phyloP scores from a whole-genome alignment of 805 yeast species.

The Candida caryicola region DNA sequence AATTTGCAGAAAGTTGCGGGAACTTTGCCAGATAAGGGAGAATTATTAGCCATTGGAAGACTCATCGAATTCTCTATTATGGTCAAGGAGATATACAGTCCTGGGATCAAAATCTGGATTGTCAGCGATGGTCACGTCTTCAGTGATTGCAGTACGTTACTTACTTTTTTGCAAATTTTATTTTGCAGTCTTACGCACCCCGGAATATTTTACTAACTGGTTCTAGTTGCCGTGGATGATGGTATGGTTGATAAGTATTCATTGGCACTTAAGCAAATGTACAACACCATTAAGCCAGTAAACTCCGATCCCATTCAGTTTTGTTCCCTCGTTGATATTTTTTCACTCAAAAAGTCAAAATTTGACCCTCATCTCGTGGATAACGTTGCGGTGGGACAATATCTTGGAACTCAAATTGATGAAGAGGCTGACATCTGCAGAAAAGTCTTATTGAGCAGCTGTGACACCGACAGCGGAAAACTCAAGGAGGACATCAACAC shows the following conservation, averaged over 20 bases:
- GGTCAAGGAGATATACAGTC: conserved; percentile 43
- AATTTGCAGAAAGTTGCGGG: conserved; percentile 51
- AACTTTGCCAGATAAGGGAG: conserved; percentile 52
- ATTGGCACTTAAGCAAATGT: conserved; percentile 41
- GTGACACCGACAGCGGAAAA: conserved; percentile 39
- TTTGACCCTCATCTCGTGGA: conserved; percentile 16
- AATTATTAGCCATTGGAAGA: conserved; percentile 31
- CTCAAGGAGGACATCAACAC: conserved; percentile 34
- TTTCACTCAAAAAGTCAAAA: conserved; percentile 18
- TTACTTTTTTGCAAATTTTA: no score
- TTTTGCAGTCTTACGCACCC: background rate
- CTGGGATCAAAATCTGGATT: conserved; percentile 54
- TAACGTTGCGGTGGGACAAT: conserved; percentile 26
- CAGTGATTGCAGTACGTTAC: conserved; percentile 45
- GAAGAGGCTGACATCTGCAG: conserved; percentile 34
- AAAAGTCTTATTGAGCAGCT: conserved; percentile 32
- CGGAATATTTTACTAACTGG: conserved; percentile 11
- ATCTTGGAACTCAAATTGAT: conserved; percentile 32
- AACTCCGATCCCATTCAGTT: conserved; percentile 28
- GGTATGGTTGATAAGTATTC: conserved; percentile 50
- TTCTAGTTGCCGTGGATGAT: conserved; percentile 53
- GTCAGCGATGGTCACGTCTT: conserved; percentile 67
- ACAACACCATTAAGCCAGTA: conserved; percentile 32
- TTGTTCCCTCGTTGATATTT: conserved; percentile 35
- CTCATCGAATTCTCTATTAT: conserved; percentile 29